These are phyloP conservation scores for Saprolegnia parasitica DNA, from an alignment of 352 stramenopile species.

Conservation along the genomic window DNA sequence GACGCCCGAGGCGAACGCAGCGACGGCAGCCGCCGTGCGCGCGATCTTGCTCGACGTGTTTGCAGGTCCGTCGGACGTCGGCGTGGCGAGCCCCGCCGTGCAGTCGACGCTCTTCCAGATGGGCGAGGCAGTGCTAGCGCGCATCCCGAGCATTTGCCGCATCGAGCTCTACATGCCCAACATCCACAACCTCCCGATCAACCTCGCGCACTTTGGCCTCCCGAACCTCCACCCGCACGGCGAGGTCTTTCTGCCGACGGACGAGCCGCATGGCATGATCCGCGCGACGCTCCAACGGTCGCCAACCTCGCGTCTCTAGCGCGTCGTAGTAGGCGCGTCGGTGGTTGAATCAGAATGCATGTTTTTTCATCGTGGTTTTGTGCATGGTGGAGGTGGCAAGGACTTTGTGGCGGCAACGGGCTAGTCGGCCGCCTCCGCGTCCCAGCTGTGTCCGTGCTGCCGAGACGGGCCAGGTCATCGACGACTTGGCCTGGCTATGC, in stretches of 20 bases:
- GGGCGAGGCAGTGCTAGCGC: constrained; percentile 70
- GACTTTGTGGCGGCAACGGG: too few relatives aligned
- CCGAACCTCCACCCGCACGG: constrained; percentile 84
- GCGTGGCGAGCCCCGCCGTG: constrained; percentile 68
- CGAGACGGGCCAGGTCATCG: too few relatives aligned
- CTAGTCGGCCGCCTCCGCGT: too few relatives aligned
- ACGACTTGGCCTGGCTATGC: too few relatives aligned
- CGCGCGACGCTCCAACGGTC: constrained; percentile 75
- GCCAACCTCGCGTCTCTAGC: constrained; percentile 46
- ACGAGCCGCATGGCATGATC: constrained; percentile 86
- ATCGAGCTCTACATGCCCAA: constrained; percentile 52
- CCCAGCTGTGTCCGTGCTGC: too few relatives aligned
- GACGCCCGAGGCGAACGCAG: constrained; percentile 40
- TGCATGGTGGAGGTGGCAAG: too few relatives aligned
- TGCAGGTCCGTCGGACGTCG: constrained; percentile 65
- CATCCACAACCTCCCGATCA: constrained; percentile 43
- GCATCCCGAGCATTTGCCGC: constrained; percentile 58
- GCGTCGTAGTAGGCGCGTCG: too few relatives aligned
- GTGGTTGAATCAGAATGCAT: too few relatives aligned
- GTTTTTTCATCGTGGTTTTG: too few relatives aligned
- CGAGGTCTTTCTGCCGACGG: constrained; percentile 82
- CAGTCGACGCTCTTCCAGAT: constrained; percentile 86
- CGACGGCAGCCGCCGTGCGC: constrained; percentile 52
- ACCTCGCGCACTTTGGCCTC: constrained; percentile 65
- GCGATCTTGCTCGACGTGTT: constrained; percentile 72